phyloP scores from a whole-genome alignment of 768 basidiomycete genomes.

The Lentinula guzmanii region DNA sequence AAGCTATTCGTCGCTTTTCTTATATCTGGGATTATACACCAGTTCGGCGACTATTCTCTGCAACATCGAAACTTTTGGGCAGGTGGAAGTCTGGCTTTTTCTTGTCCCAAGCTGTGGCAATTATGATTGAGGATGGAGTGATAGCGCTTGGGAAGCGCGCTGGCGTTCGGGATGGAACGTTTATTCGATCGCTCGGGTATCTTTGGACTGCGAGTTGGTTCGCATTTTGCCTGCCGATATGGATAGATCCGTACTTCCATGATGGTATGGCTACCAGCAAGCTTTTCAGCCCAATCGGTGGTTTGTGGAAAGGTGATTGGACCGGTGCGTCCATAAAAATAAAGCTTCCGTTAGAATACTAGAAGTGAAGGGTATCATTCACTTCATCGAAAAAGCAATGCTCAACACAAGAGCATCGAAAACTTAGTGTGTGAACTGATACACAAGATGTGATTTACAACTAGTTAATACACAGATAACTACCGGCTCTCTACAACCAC shows the following conservation, averaged over 20 bases:
- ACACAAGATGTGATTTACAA: background rate
- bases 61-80: background rate
- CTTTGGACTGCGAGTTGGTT: conserved; percentile 24
- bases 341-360: background rate
- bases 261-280: conserved; percentile 4
- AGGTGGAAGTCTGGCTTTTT: conserved; percentile 18
- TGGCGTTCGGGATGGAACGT: conserved; percentile 9
- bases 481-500: background rate
- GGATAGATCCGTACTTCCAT: conserved; percentile 12
- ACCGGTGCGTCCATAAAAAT: background rate
- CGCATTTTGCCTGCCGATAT: conserved; percentile 14
- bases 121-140: conserved; percentile 26
- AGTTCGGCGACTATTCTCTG: conserved; percentile 9
- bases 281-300: background rate
- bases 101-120: conserved; percentile 23
- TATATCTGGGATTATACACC: conserved; percentile 10
- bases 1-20: conserved; percentile 10
- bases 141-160: conserved; percentile 13
- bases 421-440: background rate
- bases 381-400: too few species aligned
- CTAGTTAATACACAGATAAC: background rate
- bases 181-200: conserved; percentile 15
- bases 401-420: too few species aligned
- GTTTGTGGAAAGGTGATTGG: background rate
- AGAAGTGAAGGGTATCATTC: background rate